Percentiles rank a stretch among this genome's conserved stretches.
phyloP scores from a whole-genome alignment of 805 yeast species.

The Candida alai region DNA sequence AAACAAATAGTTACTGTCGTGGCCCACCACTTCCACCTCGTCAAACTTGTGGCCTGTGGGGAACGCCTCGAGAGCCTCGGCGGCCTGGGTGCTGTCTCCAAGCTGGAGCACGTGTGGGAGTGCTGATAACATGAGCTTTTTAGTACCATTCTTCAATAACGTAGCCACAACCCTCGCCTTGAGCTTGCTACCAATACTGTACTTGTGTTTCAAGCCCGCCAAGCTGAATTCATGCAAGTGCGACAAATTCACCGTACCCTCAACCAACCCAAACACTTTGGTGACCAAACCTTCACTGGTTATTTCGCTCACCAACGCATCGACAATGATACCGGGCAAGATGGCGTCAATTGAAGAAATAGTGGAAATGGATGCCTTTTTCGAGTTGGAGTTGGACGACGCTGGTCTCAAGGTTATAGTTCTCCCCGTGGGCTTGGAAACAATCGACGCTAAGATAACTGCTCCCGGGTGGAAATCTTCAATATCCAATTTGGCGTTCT shows the following conservation, averaged over 20 bases:
- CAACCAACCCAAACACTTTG: slow-evolving; percentile 69
- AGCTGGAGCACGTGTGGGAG: slow-evolving; percentile 50
- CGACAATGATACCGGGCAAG: slow-evolving; percentile 80
- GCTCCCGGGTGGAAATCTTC: slow-evolving; percentile 53
- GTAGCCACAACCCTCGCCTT: slow-evolving; percentile 70
- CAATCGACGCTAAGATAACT: slow-evolving; percentile 60
- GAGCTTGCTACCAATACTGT: slow-evolving; percentile 61
- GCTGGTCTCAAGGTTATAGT: slow-evolving; percentile 54
- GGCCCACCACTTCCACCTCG: slow-evolving; percentile 54
- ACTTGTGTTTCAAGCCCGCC: slow-evolving; percentile 55
- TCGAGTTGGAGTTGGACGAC: slow-evolving; percentile 35
- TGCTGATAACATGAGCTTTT: slow-evolving; percentile 60
- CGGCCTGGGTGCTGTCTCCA: slow-evolving; percentile 15
- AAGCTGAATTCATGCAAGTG: slow-evolving; percentile 53
- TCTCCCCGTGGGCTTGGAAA: slow-evolving; percentile 43
- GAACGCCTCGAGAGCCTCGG: slow-evolving; percentile 52
- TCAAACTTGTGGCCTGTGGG: slow-evolving; percentile 74
- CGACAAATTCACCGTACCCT: slow-evolving; percentile 65
- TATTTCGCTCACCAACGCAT: slow-evolving; percentile 62
- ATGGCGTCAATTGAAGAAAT: slow-evolving; percentile 76
- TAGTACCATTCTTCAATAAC: slow-evolving; percentile 44
- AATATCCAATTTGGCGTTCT: slow-evolving; percentile 29
- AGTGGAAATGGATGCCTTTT: slow-evolving; percentile 45
- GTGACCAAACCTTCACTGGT: slow-evolving; percentile 62
- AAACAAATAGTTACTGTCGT: slow-evolving; percentile 53